phyloP scores from a whole-genome alignment of 192 early-diverging fungal species.

The Podochytrium sp. region DNA sequence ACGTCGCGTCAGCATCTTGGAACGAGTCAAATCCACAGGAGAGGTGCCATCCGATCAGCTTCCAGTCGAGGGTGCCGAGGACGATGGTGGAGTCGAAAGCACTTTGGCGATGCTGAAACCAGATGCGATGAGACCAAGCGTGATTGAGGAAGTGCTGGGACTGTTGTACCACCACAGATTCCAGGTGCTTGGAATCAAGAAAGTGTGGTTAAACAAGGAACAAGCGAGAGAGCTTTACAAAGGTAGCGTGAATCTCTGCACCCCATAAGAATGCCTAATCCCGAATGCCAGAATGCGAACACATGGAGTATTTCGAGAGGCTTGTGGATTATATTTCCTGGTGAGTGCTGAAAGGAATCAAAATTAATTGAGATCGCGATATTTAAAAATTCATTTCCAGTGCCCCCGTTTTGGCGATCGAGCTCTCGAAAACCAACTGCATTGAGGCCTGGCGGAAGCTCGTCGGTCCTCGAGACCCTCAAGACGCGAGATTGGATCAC shows the following conservation, averaged over 20 bases:
- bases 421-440: constrained; percentile 54
- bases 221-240: constrained; percentile 56
- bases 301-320: constrained; percentile 48
- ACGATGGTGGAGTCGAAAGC: constrained; percentile 28
- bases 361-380: background rate
- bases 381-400: constrained; percentile 9
- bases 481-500: constrained; percentile 44
- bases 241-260: too few relatives aligned
- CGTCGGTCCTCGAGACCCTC: constrained; percentile 55
- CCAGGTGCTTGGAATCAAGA: constrained; percentile 46
- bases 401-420: constrained; percentile 55
- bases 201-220: constrained; percentile 54
- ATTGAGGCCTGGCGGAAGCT: constrained; percentile 54
- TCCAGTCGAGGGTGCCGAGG: too few relatives aligned
- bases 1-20: too few relatives aligned
- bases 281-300: constrained; percentile 59
- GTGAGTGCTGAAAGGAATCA: constrained; percentile 28
- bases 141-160: constrained; percentile 51
- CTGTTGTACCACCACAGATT: constrained; percentile 51
- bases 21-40: too few relatives aligned
- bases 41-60: too few relatives aligned
- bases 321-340: constrained; percentile 57
- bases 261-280: too few relatives aligned
- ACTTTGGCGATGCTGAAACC: constrained; percentile 68
- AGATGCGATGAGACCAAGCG: constrained; percentile 57